Evolutionary conservation across 140 eudicot genomes (phyloP), one percentile per base, ranked within the genome.

Genomic region (Anethum foeniculum): DNA sequence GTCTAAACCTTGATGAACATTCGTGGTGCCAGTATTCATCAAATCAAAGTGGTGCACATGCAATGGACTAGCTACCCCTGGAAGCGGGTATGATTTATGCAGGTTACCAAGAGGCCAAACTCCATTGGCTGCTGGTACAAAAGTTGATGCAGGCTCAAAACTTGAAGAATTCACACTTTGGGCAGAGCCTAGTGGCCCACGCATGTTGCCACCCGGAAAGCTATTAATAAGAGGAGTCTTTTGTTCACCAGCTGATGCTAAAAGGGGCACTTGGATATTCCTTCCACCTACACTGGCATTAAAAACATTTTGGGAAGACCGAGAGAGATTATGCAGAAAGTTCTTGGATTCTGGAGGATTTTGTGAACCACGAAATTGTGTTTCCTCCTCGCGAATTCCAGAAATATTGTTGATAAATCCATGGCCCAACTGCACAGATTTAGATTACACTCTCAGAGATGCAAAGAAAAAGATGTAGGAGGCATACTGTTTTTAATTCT

Each of bases 31-130:
- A 73, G 75, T 71, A 82, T 80, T 84, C 76, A 79, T 46, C 73
- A 34, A 73, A 46, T 87, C 92, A 83, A 85, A 84, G 38, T 76
- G 88, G 81, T 86, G 93, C 51, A 76, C 83, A 1, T 87, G 92
- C 79, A 81, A 75, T 6, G 62, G 25, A 80, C 85, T 47, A n/a
- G 89, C 81, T 56, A 81, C 79, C 27, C 62, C 75, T 2, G 90
- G 90, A 65, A 77, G 69, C 4, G 80, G 71, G 28, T 86, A 86
- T 49, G 91, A 77, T 39, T 65, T 79, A 23, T 82, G 93, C 25
- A 81, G 32, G 71, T 65, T 87, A 51, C 78, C 21, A 34, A 89
- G 87, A 77, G 89, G 86, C 97, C 95, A 84, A 74, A 81, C 58
- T 79, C 86, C 93, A 48, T 73, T 41, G 60, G 93, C 72, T 67